Evolutionary conservation across 441 rosid species (phyloP).

Genomic region (Corymbia citriodora): DNA sequence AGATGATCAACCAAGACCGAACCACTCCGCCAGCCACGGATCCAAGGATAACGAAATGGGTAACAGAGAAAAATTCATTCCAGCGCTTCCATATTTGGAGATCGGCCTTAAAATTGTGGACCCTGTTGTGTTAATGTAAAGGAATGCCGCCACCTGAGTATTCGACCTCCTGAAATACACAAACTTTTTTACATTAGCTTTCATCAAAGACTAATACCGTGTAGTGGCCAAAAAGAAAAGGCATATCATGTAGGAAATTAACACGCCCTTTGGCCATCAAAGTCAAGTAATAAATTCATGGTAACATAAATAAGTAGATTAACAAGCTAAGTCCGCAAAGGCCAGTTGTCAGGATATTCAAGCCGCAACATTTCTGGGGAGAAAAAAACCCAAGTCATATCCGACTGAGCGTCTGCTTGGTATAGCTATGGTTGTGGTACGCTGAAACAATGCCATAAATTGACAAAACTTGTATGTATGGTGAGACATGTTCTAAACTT

Average conservation of each 20-base stretch:
- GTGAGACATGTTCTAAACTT: neutral
- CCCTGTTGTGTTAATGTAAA: constrained; percentile 16
- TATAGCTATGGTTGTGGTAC: neutral
- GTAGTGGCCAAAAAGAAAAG: neutral
- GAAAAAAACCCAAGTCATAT: neutral
- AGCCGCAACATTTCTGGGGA: neutral
- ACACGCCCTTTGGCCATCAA: neutral
- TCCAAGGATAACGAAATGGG: neutral
- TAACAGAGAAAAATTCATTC: neutral
- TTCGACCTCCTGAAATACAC: constrained; percentile 76
- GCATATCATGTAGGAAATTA: neutral
- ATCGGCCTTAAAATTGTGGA: neutral
- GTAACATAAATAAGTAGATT: neutral
- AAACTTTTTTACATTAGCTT: neutral
- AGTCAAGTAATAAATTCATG: neutral
- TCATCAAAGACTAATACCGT: neutral
- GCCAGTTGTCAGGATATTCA: neutral
- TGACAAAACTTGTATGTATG: neutral
- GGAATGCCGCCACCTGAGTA: constrained; percentile 82
- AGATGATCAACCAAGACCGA: neutral
- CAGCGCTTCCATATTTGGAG: neutral
- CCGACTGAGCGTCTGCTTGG: neutral
- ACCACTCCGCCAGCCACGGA: neutral
- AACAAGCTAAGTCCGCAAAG: neutral
- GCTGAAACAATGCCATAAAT: neutral